Conservation (phyloP, 108 stramenopile genomes). For the Fragilariopsis cylindrus region DNA sequence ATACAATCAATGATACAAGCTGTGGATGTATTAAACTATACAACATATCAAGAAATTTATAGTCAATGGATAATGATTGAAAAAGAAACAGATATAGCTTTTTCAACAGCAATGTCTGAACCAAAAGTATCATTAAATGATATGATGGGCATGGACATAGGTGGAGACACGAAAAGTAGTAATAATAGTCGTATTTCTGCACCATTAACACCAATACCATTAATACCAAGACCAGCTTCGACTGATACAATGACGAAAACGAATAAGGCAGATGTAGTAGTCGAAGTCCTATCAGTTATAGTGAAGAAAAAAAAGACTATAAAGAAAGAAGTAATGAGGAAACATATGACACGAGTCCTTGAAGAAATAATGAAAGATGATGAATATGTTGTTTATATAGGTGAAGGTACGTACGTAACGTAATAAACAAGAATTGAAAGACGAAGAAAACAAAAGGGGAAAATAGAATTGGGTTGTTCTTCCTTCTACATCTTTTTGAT, state of each 20-base stretch:
- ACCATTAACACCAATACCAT: constrained; percentile 27
- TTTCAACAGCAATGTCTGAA: constrained; percentile 64
- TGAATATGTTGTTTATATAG: constrained; percentile 73
- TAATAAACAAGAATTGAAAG: too few relatives aligned
- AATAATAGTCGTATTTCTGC: constrained; percentile 35
- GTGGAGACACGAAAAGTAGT: too few relatives aligned
- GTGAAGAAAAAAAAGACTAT: background rate
- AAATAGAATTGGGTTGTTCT: too few relatives aligned
- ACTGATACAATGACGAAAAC: constrained; percentile 8
- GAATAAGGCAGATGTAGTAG: background rate
- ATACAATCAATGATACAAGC: constrained; percentile 57
- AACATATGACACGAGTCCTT: constrained; percentile 64
- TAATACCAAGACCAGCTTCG: background rate
- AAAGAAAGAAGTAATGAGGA: constrained; percentile 75
- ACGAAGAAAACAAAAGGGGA: too few relatives aligned
- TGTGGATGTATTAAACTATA: constrained; percentile 47
- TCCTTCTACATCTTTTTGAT: too few relatives aligned
- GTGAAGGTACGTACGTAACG: constrained; percentile 34
- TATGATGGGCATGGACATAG: constrained; percentile 40
- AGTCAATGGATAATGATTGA: constrained; percentile 63
- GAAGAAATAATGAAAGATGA: constrained; percentile 54
- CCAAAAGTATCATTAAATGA: constrained; percentile 69
- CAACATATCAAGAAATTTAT: constrained; percentile 48
- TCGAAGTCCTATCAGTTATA: background rate
- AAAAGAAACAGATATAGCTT: constrained; percentile 36